Base-by-base conservation (phyloP, 768 basidiomycete species). In the Lactifluus rugatus region DNA sequence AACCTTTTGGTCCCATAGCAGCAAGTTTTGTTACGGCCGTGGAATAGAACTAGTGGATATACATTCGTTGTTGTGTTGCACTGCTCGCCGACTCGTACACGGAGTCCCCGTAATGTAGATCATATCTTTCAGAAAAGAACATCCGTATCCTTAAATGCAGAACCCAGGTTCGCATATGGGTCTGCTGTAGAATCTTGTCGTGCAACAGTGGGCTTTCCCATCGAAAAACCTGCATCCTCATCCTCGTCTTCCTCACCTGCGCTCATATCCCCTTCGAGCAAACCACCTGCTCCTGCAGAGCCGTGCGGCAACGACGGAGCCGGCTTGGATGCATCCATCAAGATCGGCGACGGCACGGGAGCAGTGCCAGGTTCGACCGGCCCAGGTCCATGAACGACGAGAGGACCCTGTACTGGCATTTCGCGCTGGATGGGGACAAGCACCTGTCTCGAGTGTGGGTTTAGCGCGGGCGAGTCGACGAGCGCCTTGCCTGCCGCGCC, bases 381-480 rank as follows among this genome's bases (percentile, higher is more conserved):
- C 16, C 82, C 87, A 19, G 85, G 85, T 0, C 86, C 87, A 5
- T 80, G 62, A 3, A 90, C 74, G 46, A 71, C 73, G 51, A 89
- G 71, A 9, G 71, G 66, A 21, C 70, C 63, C 2, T 66, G 60
- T 1, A 80, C 79, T 52, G 81, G 76, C 58, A 75, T 75, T 7
- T 75, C 70, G 31, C 82, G 81, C 42, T 80, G 67, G 17, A 86
- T 69, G 5, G 85, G 78, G 19, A 90, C 78, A 11, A 90, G 77
- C 37, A 83, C 84, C 47, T 82, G 78, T 55, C 85, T 80, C 1
- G 92, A 94, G 59, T 88, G 80, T 0, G 82, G 68, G 68, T 97
- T 96, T 45, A 97, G 76, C 1, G 94, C 94, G 14, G 93, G 91
- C 48, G 89, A 93, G 70, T 97, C 94, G 52, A 75, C 70, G 55